Percentiles rank a stretch among this genome's conserved stretches.
Conservation (phyloP, 179 eudicot genomes). For the Dionaea muscipula region DNA sequence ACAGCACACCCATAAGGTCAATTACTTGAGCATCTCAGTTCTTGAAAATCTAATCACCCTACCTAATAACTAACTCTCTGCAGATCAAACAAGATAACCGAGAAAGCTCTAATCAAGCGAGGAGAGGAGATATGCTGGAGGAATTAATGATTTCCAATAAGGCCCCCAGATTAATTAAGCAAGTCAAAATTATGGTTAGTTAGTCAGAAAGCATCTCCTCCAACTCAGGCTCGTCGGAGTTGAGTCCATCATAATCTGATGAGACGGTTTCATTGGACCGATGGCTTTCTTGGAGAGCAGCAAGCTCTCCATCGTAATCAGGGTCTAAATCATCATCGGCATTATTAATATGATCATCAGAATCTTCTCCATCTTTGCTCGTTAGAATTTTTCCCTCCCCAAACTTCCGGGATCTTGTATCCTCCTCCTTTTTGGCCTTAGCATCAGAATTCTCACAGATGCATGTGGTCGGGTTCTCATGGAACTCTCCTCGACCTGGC, state of each 20-base stretch:
- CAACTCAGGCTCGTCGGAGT: slow-evolving; percentile 69
- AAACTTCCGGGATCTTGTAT: slow-evolving; percentile 16
- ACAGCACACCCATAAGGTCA: too few species aligned
- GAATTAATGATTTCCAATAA: too few species aligned
- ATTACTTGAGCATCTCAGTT: too few species aligned
- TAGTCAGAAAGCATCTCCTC: slow-evolving; percentile 79
- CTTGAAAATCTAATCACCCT: too few species aligned
- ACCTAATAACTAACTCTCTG: too few species aligned
- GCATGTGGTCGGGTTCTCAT: slow-evolving; percentile 82
- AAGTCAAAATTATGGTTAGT: too few species aligned
- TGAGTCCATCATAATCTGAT: slow-evolving; percentile 35
- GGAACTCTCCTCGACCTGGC: slow-evolving; percentile 87
- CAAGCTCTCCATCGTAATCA: slow-evolving; percentile 50
- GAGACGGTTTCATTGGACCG: slow-evolving; percentile 38
- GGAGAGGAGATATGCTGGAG: too few species aligned
- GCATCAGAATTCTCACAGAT: slow-evolving; percentile 60
- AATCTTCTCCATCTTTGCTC: slow-evolving; percentile 32
- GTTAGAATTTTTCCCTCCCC: slow-evolving; percentile 23
- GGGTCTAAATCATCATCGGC: slow-evolving; percentile 54
- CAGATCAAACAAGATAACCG: too few species aligned
- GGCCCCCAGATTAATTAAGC: too few species aligned
- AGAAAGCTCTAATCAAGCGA: too few species aligned
- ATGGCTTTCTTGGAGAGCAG: slow-evolving; percentile 20
- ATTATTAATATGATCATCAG: slow-evolving; percentile 26
- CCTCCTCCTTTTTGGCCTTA: background rate